phyloP scores from a whole-genome alignment of 768 basidiomycete genomes.

The Lactarius tabidus region DNA sequence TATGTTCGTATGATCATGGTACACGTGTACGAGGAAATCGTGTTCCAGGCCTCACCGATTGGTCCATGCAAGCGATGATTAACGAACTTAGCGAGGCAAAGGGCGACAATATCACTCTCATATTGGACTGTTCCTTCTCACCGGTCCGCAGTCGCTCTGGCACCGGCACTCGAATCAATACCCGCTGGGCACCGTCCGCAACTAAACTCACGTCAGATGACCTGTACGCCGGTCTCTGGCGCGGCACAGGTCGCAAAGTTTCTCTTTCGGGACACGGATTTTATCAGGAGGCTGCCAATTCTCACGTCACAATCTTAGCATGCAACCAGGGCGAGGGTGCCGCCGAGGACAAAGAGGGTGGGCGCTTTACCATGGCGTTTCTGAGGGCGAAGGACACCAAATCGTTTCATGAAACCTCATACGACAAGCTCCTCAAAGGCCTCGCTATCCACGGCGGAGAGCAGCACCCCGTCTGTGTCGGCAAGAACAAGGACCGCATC shows the following conservation, averaged over 20 bases:
- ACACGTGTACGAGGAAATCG: slow-evolving; percentile 44
- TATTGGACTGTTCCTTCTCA: slow-evolving; percentile 64
- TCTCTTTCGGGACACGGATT: slow-evolving; percentile 40
- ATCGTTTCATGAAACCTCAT: slow-evolving; percentile 53
- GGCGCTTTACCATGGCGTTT: slow-evolving; percentile 56
- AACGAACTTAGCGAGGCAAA: slow-evolving; percentile 50
- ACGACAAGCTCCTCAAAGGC: slow-evolving; percentile 43
- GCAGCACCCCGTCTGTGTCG: slow-evolving; percentile 51
- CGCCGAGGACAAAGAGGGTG: slow-evolving; percentile 58
- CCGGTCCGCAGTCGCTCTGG: slow-evolving; percentile 38
- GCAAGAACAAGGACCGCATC: slow-evolving; percentile 44
- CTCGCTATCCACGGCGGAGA: slow-evolving; percentile 39
- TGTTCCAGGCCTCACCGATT: slow-evolving; percentile 62
- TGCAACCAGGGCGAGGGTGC: slow-evolving; percentile 53
- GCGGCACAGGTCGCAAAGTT: slow-evolving; percentile 42
- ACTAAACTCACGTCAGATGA: slow-evolving; percentile 52
- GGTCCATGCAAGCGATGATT: slow-evolving; percentile 60
- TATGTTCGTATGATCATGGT: slow-evolving; percentile 67
- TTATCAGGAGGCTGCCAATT: slow-evolving; percentile 37
- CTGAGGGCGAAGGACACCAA: slow-evolving; percentile 42
- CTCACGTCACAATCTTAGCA: slow-evolving; percentile 56
- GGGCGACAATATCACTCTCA: slow-evolving; percentile 65
- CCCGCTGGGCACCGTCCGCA: slow-evolving; percentile 56
- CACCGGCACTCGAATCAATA: slow-evolving; percentile 43
- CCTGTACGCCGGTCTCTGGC: slow-evolving; percentile 54